Percentiles rank a stretch among this genome's conserved stretches.
Conservation (phyloP, 306 rosid species). For the Crotalaria pallida region DNA sequence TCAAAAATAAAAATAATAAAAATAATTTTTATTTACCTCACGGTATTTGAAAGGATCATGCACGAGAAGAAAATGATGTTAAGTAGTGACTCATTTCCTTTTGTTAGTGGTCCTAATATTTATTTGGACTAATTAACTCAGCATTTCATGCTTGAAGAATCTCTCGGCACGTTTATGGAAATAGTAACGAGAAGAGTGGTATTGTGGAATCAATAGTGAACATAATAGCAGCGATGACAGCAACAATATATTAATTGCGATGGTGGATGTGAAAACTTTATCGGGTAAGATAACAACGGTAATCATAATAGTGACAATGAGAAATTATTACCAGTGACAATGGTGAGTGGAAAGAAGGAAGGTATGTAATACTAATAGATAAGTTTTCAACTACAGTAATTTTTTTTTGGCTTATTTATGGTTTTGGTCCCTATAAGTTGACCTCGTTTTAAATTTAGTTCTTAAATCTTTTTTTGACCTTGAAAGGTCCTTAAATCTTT, state of each 20-base stretch:
- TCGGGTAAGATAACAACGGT: background rate
- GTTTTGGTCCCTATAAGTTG: too few species aligned
- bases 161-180: constrained; percentile 21
- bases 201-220: constrained; percentile 19
- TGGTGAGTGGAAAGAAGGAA: background rate
- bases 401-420: too few species aligned
- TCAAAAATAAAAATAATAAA: background rate
- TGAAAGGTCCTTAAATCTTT: too few species aligned
- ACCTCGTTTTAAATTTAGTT: too few species aligned
- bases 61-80: background rate
- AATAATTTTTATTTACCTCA: constrained; percentile 9
- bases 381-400: too few species aligned
- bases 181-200: background rate
- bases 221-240: constrained; percentile 4
- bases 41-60: constrained; percentile 5
- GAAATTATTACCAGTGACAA: too few species aligned
- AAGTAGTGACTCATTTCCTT: background rate
- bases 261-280: constrained; percentile 16
- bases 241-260: background rate
- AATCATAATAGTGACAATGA: background rate
- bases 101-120: constrained; percentile 16
- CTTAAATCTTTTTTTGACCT: too few species aligned
- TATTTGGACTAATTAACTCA: constrained; percentile 6
- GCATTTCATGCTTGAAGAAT: constrained; percentile 16
- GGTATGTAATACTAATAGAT: too few species aligned